Conservation (phyloP, 2,329 filamentous ascomycete genomes). For the Xylaria sp. region DNA sequence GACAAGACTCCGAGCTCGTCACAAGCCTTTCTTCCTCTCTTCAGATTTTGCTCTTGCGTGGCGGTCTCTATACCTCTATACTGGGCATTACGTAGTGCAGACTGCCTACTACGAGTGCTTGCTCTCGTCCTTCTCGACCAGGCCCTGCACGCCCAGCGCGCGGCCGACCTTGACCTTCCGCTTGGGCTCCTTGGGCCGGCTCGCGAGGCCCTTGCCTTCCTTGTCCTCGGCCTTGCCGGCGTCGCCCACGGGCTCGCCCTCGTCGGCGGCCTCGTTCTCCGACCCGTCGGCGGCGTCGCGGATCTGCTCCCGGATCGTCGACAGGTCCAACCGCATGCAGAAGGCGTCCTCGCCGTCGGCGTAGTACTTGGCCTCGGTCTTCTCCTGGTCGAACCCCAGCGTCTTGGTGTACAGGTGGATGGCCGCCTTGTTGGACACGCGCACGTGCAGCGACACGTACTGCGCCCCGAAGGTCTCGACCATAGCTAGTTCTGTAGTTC, state of each 20-base stretch:
- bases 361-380: slow-evolving; percentile 89
- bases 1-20: background rate
- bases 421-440: slow-evolving; percentile 88
- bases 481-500: slow-evolving; percentile 80
- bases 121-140: slow-evolving; percentile 72
- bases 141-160: slow-evolving; percentile 74
- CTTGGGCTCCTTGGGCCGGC: slow-evolving; percentile 59
- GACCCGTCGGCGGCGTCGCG: slow-evolving; percentile 49
- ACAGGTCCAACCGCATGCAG: slow-evolving; percentile 87
- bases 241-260: slow-evolving; percentile 72
- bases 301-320: slow-evolving; percentile 58
- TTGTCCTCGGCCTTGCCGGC: slow-evolving; percentile 56
- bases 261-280: slow-evolving; percentile 52
- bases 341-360: slow-evolving; percentile 97
- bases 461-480: slow-evolving; percentile 88
- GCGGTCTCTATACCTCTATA: too few relatives aligned
- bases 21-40: background rate
- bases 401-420: slow-evolving; percentile 92
- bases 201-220: slow-evolving; percentile 10
- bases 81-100: too few relatives aligned
- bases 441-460: slow-evolving; percentile 95
- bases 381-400: slow-evolving; percentile 84
- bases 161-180: slow-evolving; percentile 85
- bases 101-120: slow-evolving; percentile 43
- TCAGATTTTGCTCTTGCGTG: background rate